Base-by-base conservation (phyloP, 2,329 filamentous ascomycete species). In the Pseudopyricularia javanii region DNA sequence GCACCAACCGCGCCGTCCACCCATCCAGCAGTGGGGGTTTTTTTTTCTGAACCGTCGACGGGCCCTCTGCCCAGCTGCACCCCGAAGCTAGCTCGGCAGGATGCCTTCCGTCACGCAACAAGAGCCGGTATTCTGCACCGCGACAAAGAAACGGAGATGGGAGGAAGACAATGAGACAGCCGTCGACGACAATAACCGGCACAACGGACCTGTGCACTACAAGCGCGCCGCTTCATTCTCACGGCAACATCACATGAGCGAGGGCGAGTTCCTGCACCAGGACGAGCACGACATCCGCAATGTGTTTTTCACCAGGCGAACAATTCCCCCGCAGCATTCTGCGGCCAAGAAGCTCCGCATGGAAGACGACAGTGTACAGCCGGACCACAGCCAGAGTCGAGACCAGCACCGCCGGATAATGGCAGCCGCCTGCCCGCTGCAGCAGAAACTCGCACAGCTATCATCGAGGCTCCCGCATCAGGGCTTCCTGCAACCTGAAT, bases 21-120 rank as follows among this genome's bases (percentile, higher is more conserved):
- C 45, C 24, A n/a, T n/a, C n/a, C n/a, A n/a, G n/a, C n/a, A n/a
- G n/a, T n/a, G n/a, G n/a, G n/a, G n/a, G n/a, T n/a, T n/a, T n/a
- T n/a, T n/a, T n/a, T n/a, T n/a, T n/a, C n/a, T n/a, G n/a, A n/a
- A n/a, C n/a, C n/a, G n/a, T n/a, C n/a, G n/a, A n/a, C n/a, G n/a
- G n/a, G n/a, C n/a, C n/a, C n/a, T n/a, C n/a, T n/a, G n/a, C 37
- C 24, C 11, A n/a, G 24, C 45, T 3, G 45, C 14, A 47, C 45
- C 9, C 24, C 24, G 9, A 28, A 48, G 14, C 22, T 5, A 5
- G 9, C 24, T 28, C 20, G 24, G 28, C 15, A 12, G 26, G 11
- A 70, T 70, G 68, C 68, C 68, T 52, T 69, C 68, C 35, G 63
- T 62, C 54, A 64, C 67, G 47, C 62, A 66, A 30, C 62, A 66